Evolutionary conservation across 2,329 filamentous ascomycete species (phyloP).

Genomic region (Rhynchosporium agropyri): DNA sequence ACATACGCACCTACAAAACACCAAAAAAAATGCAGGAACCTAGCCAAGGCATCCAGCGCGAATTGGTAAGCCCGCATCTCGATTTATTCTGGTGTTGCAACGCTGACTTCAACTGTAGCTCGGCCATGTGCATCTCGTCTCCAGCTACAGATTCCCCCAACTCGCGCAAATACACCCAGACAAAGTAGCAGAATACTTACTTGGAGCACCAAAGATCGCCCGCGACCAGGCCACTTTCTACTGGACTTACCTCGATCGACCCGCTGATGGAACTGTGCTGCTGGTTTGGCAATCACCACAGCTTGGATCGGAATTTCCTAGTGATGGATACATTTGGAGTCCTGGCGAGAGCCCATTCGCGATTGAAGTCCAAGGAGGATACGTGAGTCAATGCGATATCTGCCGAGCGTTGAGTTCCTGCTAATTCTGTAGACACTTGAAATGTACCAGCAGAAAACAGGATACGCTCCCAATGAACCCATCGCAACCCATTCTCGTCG

Average conservation of each 20-base stretch:
- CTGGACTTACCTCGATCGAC: slow-evolving; percentile 88
- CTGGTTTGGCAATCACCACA: slow-evolving; percentile 87
- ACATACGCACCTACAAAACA: background rate
- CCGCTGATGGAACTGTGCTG: slow-evolving; percentile 78
- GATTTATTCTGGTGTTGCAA: slow-evolving; percentile 5
- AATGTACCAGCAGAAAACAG: slow-evolving; percentile 79
- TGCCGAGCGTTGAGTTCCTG: background rate
- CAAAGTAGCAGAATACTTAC: slow-evolving; percentile 80
- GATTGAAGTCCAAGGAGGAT: slow-evolving; percentile 70
- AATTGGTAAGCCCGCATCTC: slow-evolving; percentile 47
- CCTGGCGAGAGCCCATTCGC: slow-evolving; percentile 77
- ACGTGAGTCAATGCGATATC: slow-evolving; percentile 51
- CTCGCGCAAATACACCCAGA: slow-evolving; percentile 71
- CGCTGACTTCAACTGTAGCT: slow-evolving; percentile 28
- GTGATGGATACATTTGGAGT: slow-evolving; percentile 91
- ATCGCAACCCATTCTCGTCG: slow-evolving; percentile 76
- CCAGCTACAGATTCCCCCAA: slow-evolving; percentile 76
- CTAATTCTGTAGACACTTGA: slow-evolving; percentile 70
- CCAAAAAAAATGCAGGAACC: slow-evolving; percentile 47
- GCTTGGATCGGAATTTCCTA: slow-evolving; percentile 74
- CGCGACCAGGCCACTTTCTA: slow-evolving; percentile 84
- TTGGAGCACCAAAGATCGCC: slow-evolving; percentile 81
- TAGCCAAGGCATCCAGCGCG: slow-evolving; percentile 48
- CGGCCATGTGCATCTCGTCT: slow-evolving; percentile 83
- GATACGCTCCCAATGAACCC: slow-evolving; percentile 76